Evolutionary conservation across 495 filamentous ascomycete species (phyloP).

Genomic region (Tricharina praecox): DNA sequence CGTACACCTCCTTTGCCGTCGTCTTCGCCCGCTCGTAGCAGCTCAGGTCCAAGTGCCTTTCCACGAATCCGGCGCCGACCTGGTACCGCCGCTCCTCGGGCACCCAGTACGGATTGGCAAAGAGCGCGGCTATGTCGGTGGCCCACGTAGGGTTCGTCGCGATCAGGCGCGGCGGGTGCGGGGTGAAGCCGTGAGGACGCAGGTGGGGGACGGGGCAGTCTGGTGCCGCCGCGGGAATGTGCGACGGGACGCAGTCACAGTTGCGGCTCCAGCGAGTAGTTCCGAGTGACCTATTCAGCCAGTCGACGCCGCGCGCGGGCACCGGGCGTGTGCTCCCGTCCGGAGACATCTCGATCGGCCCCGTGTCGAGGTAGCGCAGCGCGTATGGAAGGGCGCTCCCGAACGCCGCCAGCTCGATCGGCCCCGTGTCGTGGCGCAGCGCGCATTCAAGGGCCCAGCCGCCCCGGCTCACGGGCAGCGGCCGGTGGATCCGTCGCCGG

Average conservation of each 20-base stretch:
- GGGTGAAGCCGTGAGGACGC: background rate
- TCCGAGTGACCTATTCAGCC: background rate
- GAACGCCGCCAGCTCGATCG: constrained; percentile 19
- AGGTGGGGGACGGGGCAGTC: background rate
- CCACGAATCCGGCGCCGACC: constrained; percentile 2
- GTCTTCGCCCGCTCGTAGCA: background rate
- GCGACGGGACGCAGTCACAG: background rate
- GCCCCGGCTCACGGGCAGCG: no score
- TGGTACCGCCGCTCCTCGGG: background rate
- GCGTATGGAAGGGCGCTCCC: constrained; percentile 16
- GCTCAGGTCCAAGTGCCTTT: background rate
- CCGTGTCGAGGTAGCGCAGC: background rate
- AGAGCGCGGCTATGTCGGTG: constrained; percentile 7
- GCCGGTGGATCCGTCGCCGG: constrained; percentile 16
- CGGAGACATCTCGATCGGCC: constrained; percentile 9
- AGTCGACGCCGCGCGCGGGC: constrained; percentile 6
- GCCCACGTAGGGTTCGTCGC: constrained; percentile 11
- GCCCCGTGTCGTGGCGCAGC: no score
- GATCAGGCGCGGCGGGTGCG: background rate
- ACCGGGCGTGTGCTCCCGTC: constrained; percentile 7
- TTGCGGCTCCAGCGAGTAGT: background rate
- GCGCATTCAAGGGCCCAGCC: no score
- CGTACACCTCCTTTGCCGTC: background rate
- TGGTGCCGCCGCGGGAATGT: background rate
- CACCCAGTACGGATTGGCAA: constrained; percentile 11